A percentile compares a stretch with the other conserved stretches of the same genome.
Conservation (phyloP, 257 asterid species). For the Solanum tacnaense region DNA sequence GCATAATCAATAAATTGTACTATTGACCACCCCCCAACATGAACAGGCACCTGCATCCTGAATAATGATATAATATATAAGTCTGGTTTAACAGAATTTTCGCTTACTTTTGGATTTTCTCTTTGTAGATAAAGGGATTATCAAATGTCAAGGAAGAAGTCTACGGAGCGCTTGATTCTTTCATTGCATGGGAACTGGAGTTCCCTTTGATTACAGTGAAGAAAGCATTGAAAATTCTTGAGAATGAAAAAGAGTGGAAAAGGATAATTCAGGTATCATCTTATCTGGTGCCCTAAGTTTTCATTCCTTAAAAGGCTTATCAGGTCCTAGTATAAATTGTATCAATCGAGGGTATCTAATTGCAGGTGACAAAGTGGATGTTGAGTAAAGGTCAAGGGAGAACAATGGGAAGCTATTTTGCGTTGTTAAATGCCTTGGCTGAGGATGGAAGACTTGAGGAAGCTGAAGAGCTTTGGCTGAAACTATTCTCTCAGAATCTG, state of each 20-base stretch:
- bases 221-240: conserved; percentile 82
- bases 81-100: neutral
- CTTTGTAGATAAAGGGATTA: conserved; percentile 58
- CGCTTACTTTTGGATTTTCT: neutral
- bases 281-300: neutral
- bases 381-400: conserved; percentile 94
- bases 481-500: conserved; percentile 58
- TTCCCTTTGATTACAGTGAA: conserved; percentile 87
- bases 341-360: neutral
- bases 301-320: neutral
- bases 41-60: neutral
- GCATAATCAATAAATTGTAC: neutral
- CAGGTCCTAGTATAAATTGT: neutral
- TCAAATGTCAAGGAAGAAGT: conserved; percentile 96
- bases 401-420: conserved; percentile 93
- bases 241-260: conserved; percentile 79
- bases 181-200: conserved; percentile 95
- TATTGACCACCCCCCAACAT: neutral
- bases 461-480: conserved; percentile 84
- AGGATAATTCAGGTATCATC: conserved; percentile 70
- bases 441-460: conserved; percentile 90
- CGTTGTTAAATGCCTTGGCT: conserved; percentile 71
- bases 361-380: conserved; percentile 90
- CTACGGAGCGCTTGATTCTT: conserved; percentile 90
- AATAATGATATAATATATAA: neutral